phyloP scores from a whole-genome alignment of 2,329 filamentous ascomycete genomes.

The Alternaria solani region DNA sequence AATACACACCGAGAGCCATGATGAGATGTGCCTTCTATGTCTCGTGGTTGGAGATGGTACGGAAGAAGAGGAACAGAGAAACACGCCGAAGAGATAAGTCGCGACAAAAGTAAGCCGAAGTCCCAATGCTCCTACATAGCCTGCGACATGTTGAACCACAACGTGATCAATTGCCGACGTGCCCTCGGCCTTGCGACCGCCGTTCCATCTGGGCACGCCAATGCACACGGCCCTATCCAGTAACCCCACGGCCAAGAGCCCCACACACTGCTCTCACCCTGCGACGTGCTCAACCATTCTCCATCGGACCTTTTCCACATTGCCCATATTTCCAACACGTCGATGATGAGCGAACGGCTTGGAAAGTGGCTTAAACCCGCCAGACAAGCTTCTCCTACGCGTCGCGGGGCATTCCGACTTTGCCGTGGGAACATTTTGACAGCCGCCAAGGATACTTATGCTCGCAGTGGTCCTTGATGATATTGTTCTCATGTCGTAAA shows the following conservation, averaged over 20 bases:
- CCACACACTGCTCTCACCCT: constrained; percentile 26
- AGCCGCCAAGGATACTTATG: background rate
- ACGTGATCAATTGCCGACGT: constrained; percentile 41
- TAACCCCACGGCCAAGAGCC: constrained; percentile 20
- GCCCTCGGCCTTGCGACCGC: constrained; percentile 27
- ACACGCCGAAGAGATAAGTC: background rate
- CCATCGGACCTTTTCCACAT: constrained; percentile 3
- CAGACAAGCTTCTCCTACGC: too few relatives aligned
- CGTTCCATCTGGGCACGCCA: background rate
- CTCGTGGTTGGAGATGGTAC: background rate
- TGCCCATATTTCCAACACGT: background rate
- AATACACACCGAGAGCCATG: constrained; percentile 23
- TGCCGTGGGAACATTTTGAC: too few relatives aligned
- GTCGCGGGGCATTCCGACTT: too few relatives aligned
- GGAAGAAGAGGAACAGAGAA: background rate
- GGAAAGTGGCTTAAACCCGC: background rate
- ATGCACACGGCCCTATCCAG: constrained; percentile 17
- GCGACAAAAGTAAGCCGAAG: background rate
- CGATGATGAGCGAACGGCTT: background rate
- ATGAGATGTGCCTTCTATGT: background rate
- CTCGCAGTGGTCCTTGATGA: background rate
- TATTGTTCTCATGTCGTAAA: background rate
- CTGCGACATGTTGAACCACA: constrained; percentile 23
- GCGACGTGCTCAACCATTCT: constrained; percentile 1
- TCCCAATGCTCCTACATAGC: constrained; percentile 16